Conservation (phyloP, 345 rosid genomes). For the Lagerstroemia speciosa region DNA sequence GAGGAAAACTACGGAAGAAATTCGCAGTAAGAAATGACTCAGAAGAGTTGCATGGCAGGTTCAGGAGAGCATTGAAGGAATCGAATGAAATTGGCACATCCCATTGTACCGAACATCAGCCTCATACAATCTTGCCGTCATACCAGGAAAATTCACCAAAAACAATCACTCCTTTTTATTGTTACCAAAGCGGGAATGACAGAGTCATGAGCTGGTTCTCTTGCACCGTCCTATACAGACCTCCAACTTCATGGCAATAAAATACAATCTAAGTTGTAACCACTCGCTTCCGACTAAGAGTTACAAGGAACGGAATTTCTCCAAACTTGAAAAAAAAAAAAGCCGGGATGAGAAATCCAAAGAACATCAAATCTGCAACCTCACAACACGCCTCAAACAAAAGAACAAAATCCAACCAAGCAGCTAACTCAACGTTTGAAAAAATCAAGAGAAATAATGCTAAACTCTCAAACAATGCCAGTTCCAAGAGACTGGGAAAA, state of each 20-base stretch:
- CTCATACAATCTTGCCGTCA: too few relatives aligned
- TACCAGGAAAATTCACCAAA: not conserved
- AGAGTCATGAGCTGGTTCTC: constrained; percentile 19
- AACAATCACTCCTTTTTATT: constrained; percentile 34
- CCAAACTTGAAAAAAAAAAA: not conserved
- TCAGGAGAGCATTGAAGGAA: too few relatives aligned
- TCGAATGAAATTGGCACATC: not conserved
- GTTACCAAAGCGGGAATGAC: constrained; percentile 15
- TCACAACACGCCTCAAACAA: constrained; percentile 2
- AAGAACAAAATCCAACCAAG: constrained; percentile 5
- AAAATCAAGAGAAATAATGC: constrained; percentile 15
- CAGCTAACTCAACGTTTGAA: constrained; percentile 30
- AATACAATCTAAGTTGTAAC: constrained; percentile 30
- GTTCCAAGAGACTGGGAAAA: constrained; percentile 10
- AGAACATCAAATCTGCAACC: constrained; percentile 37
- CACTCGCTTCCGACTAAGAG: constrained; percentile 22
- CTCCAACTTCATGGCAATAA: constrained; percentile 27
- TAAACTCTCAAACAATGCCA: not conserved
- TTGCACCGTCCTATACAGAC: constrained; percentile 49
- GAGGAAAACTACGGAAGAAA: too few relatives aligned
- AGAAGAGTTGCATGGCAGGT: too few relatives aligned
- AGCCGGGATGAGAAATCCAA: not conserved
- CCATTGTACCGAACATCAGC: not conserved
- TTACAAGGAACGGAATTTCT: constrained; percentile 15
- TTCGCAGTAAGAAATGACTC: too few relatives aligned